phyloP scores from a whole-genome alignment of 805 yeast species.

The Naumovozyma castellii region DNA sequence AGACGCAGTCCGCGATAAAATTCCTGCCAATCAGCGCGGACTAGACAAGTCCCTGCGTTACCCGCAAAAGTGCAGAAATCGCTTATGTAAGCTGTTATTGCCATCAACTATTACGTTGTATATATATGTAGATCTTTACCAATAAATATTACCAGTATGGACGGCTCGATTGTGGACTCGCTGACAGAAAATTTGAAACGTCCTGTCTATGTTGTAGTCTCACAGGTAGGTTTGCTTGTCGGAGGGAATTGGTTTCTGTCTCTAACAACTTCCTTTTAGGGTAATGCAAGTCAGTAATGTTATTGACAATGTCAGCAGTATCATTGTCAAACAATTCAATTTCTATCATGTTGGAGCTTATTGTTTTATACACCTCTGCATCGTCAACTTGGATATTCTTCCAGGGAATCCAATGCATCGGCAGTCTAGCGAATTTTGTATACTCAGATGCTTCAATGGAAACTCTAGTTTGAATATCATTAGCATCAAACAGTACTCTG shows the following conservation, averaged over 20 bases:
- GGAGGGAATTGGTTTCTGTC: background rate
- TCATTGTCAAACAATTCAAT: conserved; percentile 2
- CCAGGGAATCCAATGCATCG: conserved; percentile 25
- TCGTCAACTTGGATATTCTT: conserved; percentile 6
- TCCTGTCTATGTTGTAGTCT: conserved; percentile 2
- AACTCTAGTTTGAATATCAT: conserved; percentile 7
- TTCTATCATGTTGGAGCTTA: conserved; percentile 10
- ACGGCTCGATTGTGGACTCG: background rate
- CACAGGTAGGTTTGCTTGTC: background rate
- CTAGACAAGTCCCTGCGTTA: background rate
- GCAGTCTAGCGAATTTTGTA: conserved; percentile 17
- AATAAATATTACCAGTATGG: background rate
- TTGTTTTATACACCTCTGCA: conserved; percentile 1
- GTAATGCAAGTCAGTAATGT: too few relatives aligned
- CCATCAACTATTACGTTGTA: too few relatives aligned
- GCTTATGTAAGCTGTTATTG: too few relatives aligned
- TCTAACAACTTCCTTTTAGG: too few relatives aligned
- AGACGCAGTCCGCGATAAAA: background rate
- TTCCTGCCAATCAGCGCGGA: conserved; percentile 1
- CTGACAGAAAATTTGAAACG: background rate
- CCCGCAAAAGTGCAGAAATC: too few relatives aligned
- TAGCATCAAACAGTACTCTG: conserved; percentile 2
- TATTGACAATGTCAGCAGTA: background rate
- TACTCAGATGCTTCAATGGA: conserved; percentile 20
- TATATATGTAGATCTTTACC: too few relatives aligned